Evolutionary conservation across 208 protist species (phyloP).

Genomic region (Trichomonas tenax): DNA sequence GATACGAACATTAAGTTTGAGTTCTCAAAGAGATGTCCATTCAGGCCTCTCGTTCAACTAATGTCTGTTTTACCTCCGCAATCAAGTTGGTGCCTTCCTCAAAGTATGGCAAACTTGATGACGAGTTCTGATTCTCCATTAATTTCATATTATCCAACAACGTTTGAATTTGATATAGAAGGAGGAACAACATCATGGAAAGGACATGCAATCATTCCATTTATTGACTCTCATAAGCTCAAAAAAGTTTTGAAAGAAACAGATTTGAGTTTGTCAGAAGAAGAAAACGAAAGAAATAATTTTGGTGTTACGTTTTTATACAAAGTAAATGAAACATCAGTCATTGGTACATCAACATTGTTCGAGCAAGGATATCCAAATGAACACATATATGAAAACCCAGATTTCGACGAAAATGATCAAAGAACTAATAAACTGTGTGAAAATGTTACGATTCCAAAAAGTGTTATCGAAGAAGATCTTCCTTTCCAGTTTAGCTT

Average conservation of each 20-base stretch:
- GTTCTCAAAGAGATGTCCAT: slow-evolving; percentile 43
- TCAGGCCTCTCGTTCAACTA: slow-evolving; percentile 89
- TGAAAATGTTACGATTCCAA: too few species aligned
- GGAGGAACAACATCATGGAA: slow-evolving; percentile 57
- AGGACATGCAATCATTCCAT: slow-evolving; percentile 63
- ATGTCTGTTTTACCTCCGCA: slow-evolving; percentile 60
- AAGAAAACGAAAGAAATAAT: not conserved
- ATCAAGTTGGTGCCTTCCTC: not conserved
- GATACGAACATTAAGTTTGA: slow-evolving; percentile 34
- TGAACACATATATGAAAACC: too few species aligned
- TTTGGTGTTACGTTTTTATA: not conserved
- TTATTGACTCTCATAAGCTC: slow-evolving; percentile 57
- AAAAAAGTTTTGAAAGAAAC: not conserved
- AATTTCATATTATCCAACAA: slow-evolving; percentile 83
- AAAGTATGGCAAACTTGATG: slow-evolving; percentile 19
- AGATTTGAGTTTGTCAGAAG: not conserved
- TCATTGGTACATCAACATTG: too few species aligned
- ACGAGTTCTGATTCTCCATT: slow-evolving; percentile 59
- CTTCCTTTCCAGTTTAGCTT: too few species aligned
- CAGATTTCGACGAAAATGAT: too few species aligned
- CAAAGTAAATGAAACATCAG: not conserved
- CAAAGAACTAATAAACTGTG: too few species aligned
- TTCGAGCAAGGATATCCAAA: too few species aligned
- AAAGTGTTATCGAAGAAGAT: too few species aligned
- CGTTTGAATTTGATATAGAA: slow-evolving; percentile 81